Evolutionary conservation across 192 early-diverging fungal genomes (phyloP).

Genomic region (Rhizoclosmatium globosum): DNA sequence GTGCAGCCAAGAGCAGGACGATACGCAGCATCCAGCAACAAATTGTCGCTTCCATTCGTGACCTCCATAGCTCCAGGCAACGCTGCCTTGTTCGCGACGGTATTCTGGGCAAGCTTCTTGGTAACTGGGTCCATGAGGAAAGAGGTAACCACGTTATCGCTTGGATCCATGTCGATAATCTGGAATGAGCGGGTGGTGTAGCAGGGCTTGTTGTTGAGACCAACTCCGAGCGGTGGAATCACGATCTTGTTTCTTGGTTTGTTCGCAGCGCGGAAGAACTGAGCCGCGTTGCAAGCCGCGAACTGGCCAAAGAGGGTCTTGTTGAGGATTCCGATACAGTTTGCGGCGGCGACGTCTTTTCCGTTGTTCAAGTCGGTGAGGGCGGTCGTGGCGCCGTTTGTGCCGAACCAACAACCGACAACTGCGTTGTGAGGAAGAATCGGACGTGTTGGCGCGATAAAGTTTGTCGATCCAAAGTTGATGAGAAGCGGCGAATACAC

Average conservation of each 20-base stretch:
- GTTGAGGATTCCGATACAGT: slow-evolving; percentile 45
- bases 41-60: slow-evolving; percentile 53
- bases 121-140: slow-evolving; percentile 31
- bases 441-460: slow-evolving; percentile 42
- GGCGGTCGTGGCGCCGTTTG: slow-evolving; percentile 42
- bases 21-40: slow-evolving; percentile 44
- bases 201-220: slow-evolving; percentile 40
- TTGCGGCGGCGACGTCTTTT: slow-evolving; percentile 34
- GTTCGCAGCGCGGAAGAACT: slow-evolving; percentile 43
- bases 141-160: slow-evolving; percentile 51
- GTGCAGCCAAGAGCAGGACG: slow-evolving; percentile 47
- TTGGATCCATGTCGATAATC: slow-evolving; percentile 49
- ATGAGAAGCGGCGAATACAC: slow-evolving; percentile 50
- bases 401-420: slow-evolving; percentile 53
- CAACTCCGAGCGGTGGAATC: slow-evolving; percentile 42
- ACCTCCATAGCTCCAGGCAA: slow-evolving; percentile 33
- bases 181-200: slow-evolving; percentile 50
- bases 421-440: slow-evolving; percentile 43
- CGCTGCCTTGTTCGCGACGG: slow-evolving; percentile 31
- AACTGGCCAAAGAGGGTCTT: slow-evolving; percentile 48
- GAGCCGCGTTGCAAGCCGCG: slow-evolving; percentile 50
- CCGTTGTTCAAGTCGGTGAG: slow-evolving; percentile 47
- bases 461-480: slow-evolving; percentile 42
- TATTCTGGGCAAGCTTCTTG: slow-evolving; percentile 50
- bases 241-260: background rate